Conservation (phyloP, 352 stramenopile species). For the Aphanomyces stellatus region DNA sequence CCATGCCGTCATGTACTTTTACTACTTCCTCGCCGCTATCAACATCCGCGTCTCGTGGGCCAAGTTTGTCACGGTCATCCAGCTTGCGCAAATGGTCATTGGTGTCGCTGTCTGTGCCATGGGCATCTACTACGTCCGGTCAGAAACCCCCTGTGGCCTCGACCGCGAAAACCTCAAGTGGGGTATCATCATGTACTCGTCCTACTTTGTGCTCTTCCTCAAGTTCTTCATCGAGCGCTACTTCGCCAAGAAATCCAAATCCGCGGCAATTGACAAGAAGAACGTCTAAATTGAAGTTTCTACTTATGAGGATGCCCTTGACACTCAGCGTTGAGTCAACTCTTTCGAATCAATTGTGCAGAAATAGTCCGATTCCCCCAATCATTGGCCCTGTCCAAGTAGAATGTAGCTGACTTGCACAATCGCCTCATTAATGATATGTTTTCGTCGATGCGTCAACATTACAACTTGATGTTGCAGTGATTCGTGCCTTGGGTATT, state of each 20-base stretch:
- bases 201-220: slow-evolving; percentile 90
- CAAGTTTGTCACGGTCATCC: slow-evolving; percentile 80
- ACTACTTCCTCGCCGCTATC: slow-evolving; percentile 89
- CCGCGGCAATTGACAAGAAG: slow-evolving; percentile 2
- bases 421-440: no score
- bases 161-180: slow-evolving; percentile 82
- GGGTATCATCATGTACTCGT: slow-evolving; percentile 91
- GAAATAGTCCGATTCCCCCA: no score
- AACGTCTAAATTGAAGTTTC: slow-evolving; percentile 2
- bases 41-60: slow-evolving; percentile 69
- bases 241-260: slow-evolving; percentile 36
- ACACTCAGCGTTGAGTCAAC: no score
- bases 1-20: slow-evolving; percentile 97
- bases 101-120: slow-evolving; percentile 58
- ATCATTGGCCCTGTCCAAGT: no score
- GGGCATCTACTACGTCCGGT: slow-evolving; percentile 75
- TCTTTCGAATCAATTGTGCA: no score
- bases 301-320: no score
- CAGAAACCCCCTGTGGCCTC: slow-evolving; percentile 54
- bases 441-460: no score
- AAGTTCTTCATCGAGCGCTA: slow-evolving; percentile 90
- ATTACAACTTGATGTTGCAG: no score
- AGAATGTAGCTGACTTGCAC: no score
- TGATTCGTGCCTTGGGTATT: no score
- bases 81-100: slow-evolving; percentile 78